These are phyloP conservation scores for Aspergillus tubingensis DNA, from an alignment of 2,329 filamentous ascomycete genomes.

Conservation along the genomic window DNA sequence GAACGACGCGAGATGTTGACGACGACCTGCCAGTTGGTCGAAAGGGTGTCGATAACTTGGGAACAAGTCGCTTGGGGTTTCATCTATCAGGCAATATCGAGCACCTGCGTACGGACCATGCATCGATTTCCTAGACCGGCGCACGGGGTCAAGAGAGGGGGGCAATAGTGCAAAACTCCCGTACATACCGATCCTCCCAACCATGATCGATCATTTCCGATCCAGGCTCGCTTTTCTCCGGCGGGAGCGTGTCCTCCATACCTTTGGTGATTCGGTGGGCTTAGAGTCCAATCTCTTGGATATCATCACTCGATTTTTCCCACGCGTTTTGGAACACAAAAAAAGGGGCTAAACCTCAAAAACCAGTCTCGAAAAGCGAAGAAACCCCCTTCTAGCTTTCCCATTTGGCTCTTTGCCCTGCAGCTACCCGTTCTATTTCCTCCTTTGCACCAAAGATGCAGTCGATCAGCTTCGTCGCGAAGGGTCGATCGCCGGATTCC, in stretches of 20 bases:
- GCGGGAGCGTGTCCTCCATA: neutral
- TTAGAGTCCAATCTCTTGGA: neutral
- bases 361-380: neutral
- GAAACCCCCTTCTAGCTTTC: neutral
- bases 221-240: conserved; percentile 15
- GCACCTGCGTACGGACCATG: conserved; percentile 11
- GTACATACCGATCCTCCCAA: conserved; percentile 15
- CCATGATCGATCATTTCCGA: conserved; percentile 23
- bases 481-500: conserved; percentile 6
- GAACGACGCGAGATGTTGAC: neutral
- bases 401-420: conserved; percentile 11
- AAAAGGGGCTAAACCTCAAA: neutral
- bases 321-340: neutral
- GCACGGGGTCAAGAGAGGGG: conserved; percentile 19
- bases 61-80: neutral
- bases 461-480: neutral
- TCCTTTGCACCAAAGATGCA: conserved; percentile 5
- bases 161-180: conserved; percentile 22
- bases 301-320: neutral
- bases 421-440: conserved; percentile 18
- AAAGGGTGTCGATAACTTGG: neutral
- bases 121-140: conserved; percentile 14
- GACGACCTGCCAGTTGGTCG: neutral
- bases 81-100: conserved; percentile 10
- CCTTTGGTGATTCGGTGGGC: neutral